Evolutionary conservation across 129 eudicot genomes (phyloP).

Genomic region (Tagetes erecta): DNA sequence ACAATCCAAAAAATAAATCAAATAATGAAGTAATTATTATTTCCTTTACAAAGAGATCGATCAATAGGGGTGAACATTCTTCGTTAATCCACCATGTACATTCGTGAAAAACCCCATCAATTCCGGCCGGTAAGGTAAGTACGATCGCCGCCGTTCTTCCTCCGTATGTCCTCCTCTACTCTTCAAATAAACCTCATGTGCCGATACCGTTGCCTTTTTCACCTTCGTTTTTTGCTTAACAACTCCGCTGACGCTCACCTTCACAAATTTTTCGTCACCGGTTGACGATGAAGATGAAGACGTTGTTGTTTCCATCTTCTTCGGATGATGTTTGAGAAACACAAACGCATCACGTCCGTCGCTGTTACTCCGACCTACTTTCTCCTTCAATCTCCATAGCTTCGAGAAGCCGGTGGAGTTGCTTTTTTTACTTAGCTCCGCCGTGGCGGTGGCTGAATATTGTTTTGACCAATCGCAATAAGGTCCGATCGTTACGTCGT

Average conservation of each 20-base stretch:
- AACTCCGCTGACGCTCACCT: conserved; percentile 31
- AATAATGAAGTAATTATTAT: conserved; percentile 13
- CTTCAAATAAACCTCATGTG: conserved; percentile 60
- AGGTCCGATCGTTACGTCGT: conserved; percentile 48
- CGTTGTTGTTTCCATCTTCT: neutral
- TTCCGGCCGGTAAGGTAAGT: conserved; percentile 70
- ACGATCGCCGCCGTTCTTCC: conserved; percentile 58
- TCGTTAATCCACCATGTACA: conserved; percentile 62
- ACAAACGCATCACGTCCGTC: conserved; percentile 92
- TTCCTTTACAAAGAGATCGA: neutral
- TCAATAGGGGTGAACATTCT: conserved; percentile 75
- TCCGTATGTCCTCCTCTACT: conserved; percentile 44
- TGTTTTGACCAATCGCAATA: conserved; percentile 54
- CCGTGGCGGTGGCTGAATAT: conserved; percentile 22
- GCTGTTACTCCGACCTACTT: conserved; percentile 63
- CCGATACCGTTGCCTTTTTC: conserved; percentile 41
- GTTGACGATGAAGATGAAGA: neutral
- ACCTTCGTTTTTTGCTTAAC: conserved; percentile 38
- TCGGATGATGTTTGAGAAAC: conserved; percentile 46
- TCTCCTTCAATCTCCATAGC: conserved; percentile 76
- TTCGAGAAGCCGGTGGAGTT: conserved; percentile 97
- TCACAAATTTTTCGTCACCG: conserved; percentile 23
- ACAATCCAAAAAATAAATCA: neutral
- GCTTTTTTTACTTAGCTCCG: conserved; percentile 71
- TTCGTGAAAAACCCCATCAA: conserved; percentile 73